Conservation (phyloP, 768 basidiomycete species). For the Xerocomellus dryophilus region DNA sequence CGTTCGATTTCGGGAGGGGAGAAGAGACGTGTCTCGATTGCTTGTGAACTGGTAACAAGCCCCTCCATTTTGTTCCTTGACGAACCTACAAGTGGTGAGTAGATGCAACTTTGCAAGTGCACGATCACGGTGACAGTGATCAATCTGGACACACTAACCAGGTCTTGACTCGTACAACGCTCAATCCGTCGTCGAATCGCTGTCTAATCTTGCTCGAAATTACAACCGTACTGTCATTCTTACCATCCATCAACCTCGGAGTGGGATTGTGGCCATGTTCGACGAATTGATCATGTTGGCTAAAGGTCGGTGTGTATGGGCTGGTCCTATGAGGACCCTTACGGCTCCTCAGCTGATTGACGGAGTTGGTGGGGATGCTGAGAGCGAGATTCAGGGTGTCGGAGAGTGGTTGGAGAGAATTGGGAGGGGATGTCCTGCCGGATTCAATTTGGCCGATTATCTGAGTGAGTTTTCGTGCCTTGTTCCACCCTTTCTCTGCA, state of each 20-base stretch:
- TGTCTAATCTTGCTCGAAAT: conserved; percentile 78
- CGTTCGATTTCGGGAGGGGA: conserved; percentile 97
- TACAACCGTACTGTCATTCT: conserved; percentile 96
- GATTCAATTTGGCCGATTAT: conserved; percentile 97
- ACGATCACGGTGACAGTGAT: not conserved
- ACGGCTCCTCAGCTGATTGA: conserved; percentile 4
- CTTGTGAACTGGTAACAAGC: conserved; percentile 96
- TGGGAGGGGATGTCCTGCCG: conserved; percentile 82
- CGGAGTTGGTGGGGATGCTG: conserved; percentile 7
- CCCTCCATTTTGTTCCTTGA: conserved; percentile 96
- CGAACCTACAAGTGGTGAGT: conserved; percentile 91
- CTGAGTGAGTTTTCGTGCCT: conserved; percentile 60
- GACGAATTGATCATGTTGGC: conserved; percentile 88
- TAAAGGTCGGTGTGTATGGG: conserved; percentile 57
- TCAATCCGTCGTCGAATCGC: conserved; percentile 86
- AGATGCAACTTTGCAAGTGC: not conserved
- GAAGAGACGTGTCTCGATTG: conserved; percentile 94
- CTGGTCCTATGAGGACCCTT: conserved; percentile 27
- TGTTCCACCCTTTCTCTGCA: not conserved
- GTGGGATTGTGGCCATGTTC: conserved; percentile 95
- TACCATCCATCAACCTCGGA: conserved; percentile 97
- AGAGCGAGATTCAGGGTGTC: conserved; percentile 24
- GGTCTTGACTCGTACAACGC: conserved; percentile 96
- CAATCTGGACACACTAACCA: conserved; percentile 22
- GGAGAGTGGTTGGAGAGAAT: conserved; percentile 71